Evolutionary conservation across 2,329 filamentous ascomycete species (phyloP), one percentile per base, ranked within the genome.

Genomic region (Epichloe festucae): DNA sequence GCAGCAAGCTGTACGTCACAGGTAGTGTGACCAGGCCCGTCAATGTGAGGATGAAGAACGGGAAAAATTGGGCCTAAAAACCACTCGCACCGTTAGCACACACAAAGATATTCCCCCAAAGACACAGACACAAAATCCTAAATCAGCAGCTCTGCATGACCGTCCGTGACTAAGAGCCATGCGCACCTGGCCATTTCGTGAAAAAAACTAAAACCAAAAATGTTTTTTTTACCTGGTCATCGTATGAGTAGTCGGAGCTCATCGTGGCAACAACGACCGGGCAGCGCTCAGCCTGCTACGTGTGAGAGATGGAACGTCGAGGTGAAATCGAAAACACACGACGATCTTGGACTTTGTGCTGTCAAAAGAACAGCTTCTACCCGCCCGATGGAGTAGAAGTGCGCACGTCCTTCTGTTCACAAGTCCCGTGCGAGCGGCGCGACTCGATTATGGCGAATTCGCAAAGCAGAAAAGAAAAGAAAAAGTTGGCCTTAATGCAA

Each of bases 211-310:
- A n/a, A 36, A 19, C 8, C 19, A 48, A 12, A 4, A 39, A 23
- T 17, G 15, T 8, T 12, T 39, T 14, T 19, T 69, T 57, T 66
- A 85, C 85, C 81, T 93, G 82, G 67, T 95, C 87, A 79, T 98
- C 93, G 74, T 98, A 98, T 63, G 87, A 94, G 77, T 98, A 98
- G 71, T 97, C 91, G 64, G 87, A 88, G 66, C 85, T 90, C 82
- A 93, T 93, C 68, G 74, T 83, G 72, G 62, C 68, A 48, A 21
- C 39, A 48, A 45, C 14, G 61, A 60, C 59, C 58, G 58, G 54
- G 46, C 60, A 61, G 62, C 66, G 67, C 69, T 65, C 62, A 62
- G 60, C 60, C 64, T 56, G 62, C 65, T 63, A 59, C 35, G 49
- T 27, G 48, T 17, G 47, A 19, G 23, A 31, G 46, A n/a, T 35